Evolutionary conservation across 805 yeast species (phyloP).

Genomic region (Wickerhamomyces kurtzmanii): DNA sequence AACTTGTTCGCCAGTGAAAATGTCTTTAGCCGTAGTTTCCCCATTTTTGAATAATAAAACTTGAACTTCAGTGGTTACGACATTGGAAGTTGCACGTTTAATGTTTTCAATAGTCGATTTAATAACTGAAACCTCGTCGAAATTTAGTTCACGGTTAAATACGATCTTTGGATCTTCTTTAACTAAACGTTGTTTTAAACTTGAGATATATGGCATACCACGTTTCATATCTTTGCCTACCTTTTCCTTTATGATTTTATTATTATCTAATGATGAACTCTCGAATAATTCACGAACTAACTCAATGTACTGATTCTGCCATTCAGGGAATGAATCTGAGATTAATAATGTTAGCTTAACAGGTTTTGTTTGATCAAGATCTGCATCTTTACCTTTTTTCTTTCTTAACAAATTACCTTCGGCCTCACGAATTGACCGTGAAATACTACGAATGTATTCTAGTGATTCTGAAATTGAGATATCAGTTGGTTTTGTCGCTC

Average conservation of each 20-base stretch:
- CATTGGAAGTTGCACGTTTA: slow-evolving; percentile 53
- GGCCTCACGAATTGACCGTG: slow-evolving; percentile 85
- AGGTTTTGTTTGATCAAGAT: slow-evolving; percentile 67
- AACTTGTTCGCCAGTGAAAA: slow-evolving; percentile 60
- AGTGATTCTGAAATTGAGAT: slow-evolving; percentile 55
- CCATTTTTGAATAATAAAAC: slow-evolving; percentile 60
- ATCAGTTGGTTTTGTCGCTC: slow-evolving; percentile 58
- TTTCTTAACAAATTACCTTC: slow-evolving; percentile 79
- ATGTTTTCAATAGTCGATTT: slow-evolving; percentile 45
- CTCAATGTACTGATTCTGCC: slow-evolving; percentile 79
- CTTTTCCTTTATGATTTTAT: slow-evolving; percentile 49
- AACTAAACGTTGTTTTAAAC: slow-evolving; percentile 71
- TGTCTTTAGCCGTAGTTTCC: slow-evolving; percentile 48
- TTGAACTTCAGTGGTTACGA: slow-evolving; percentile 45
- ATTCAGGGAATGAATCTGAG: slow-evolving; percentile 81
- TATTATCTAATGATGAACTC: slow-evolving; percentile 52
- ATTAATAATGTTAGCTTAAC: slow-evolving; percentile 64
- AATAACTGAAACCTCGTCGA: slow-evolving; percentile 65
- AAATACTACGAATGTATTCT: slow-evolving; percentile 66
- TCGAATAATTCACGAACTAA: slow-evolving; percentile 72
- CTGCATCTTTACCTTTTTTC: slow-evolving; percentile 78
- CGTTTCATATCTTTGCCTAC: slow-evolving; percentile 90
- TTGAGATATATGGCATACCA: slow-evolving; percentile 94
- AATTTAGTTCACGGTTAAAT: slow-evolving; percentile 81
- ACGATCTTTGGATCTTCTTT: slow-evolving; percentile 66